Evolutionary conservation across 257 asterid species (phyloP).

Genomic region (Solanum pimpinellifolium): DNA sequence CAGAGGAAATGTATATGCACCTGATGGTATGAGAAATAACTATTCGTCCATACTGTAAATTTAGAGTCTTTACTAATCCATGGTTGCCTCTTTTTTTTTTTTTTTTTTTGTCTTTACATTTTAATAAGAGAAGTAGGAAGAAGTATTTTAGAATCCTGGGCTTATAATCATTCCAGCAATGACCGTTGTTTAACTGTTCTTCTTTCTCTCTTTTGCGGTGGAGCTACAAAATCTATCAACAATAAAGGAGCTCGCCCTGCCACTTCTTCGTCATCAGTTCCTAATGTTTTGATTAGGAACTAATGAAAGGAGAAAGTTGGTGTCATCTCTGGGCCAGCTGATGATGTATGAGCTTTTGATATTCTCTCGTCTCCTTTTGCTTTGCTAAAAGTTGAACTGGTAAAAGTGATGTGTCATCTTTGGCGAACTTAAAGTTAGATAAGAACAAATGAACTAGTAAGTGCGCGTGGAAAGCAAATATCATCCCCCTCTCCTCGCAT

Average conservation of each 20-base stretch:
- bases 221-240: neutral
- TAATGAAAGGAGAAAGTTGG: neutral
- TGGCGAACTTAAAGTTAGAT: neutral
- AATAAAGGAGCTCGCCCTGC: neutral
- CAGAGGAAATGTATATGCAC: conserved; percentile 63
- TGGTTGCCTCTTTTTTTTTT: neutral
- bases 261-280: neutral
- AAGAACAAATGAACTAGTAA: neutral
- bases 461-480: neutral
- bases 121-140: neutral
- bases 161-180: neutral
- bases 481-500: neutral
- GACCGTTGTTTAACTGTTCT: neutral
- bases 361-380: neutral
- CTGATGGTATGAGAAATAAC: conserved; percentile 50
- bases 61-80: conserved; percentile 1
- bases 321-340: neutral
- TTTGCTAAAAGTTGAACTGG: neutral
- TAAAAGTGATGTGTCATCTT: neutral
- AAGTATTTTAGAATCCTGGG: neutral
- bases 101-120: neutral
- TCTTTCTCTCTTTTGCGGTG: neutral
- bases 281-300: neutral
- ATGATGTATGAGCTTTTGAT: neutral
- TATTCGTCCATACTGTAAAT: neutral